These are phyloP conservation scores for Scutellaria barbata DNA, from an alignment of 257 asterid species.

Conservation along the genomic window DNA sequence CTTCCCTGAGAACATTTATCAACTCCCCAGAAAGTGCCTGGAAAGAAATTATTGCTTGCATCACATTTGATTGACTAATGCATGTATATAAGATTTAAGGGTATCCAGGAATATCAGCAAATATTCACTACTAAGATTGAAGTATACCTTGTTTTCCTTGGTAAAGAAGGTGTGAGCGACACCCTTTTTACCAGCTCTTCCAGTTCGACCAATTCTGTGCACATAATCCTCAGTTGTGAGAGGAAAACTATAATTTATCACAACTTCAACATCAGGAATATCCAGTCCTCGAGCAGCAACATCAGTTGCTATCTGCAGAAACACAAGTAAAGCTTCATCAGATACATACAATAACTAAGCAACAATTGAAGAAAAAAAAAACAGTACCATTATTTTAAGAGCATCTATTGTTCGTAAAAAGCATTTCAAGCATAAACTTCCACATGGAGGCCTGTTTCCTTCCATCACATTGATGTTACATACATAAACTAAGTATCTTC, in stretches of 20 bases:
- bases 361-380: background rate
- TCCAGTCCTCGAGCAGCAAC: slow-evolving; percentile 99
- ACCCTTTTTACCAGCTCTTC: slow-evolving; percentile 98
- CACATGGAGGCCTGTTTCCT: background rate
- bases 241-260: slow-evolving; percentile 95
- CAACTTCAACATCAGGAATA: slow-evolving; percentile 97
- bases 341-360: background rate
- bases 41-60: slow-evolving; percentile 17
- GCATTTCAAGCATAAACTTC: background rate
- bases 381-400: background rate
- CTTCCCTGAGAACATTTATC: slow-evolving; percentile 93
- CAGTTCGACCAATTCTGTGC: slow-evolving; percentile 98
- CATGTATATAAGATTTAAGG: background rate
- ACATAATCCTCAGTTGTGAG: slow-evolving; percentile 97
- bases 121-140: background rate
- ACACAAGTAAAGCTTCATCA: background rate
- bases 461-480: background rate
- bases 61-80: slow-evolving; percentile 4
- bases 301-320: slow-evolving; percentile 92
- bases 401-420: background rate
- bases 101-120: background rate
- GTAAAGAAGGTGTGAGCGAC: slow-evolving; percentile 99
- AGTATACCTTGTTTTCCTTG: slow-evolving; percentile 83
- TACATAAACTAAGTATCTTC: background rate
- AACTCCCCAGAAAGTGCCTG: slow-evolving; percentile 95